Evolutionary conservation across 2,329 filamentous ascomycete genomes (phyloP), one percentile per base, ranked within the genome.

Genomic region (Torrubiella hemipterigena): DNA sequence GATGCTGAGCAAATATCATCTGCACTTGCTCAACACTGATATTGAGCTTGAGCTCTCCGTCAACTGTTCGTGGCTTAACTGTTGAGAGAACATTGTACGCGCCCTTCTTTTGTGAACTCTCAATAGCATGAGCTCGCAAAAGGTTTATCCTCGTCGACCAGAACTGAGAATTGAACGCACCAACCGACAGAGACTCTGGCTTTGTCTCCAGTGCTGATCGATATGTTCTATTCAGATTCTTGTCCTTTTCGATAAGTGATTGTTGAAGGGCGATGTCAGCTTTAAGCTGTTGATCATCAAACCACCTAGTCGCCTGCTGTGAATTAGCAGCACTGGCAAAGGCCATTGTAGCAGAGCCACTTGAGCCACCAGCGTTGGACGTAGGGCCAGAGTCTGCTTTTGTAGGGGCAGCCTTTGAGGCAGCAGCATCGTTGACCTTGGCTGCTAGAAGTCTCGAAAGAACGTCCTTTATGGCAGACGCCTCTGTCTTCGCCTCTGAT

Each of bases 31-130:
- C 87, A 37, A 85, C 79, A 42, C 77, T 91, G 40, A 98, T 79
- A 47, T 82, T 87, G 44, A 95, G 65, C 53, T 81, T 85, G 27
- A 79, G 68, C 37, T 79, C 75, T 39, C 79, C 79, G 42, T 84
- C 77, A 34, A 82, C 76, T 6, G 80, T 73, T 32, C 77, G 73
- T 17, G 55, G 55, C 22, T 59, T 54, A 13, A 96, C 77, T 13
- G 82, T 81, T 0, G 91, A 87, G 13, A 98, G 65, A 6, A 96
- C 87, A 45, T 98, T 96, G 58, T 95, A 95, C 4, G 85, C 77
- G 6, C 89, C 91, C 42, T 82, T 80, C 44, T 77, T 81, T 59
- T 98, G 93, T 36, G 74, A 77, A 33, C 73, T 77, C 55, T 96
- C 86, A 27, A 94, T 91, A 2, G 86, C 87, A 58, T 95, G 83